Evolutionary conservation across 1,284 basidiomycete genomes (phyloP).

Genomic region (Volvariella surrecta): DNA sequence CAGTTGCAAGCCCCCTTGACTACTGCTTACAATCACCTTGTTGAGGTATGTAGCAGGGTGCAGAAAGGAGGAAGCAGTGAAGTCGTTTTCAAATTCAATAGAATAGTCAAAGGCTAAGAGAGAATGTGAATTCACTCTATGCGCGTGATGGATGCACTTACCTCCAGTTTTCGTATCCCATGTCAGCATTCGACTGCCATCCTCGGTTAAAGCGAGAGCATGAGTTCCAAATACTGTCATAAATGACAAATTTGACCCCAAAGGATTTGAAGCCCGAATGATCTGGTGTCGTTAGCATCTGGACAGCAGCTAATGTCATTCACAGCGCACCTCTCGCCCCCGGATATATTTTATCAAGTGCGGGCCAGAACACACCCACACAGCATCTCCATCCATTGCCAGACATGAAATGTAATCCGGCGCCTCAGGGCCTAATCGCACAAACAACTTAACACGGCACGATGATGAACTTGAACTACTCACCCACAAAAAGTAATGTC

Average conservation of each 20-base stretch:
- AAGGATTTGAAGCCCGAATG: conserved; percentile 49
- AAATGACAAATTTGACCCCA: conserved; percentile 48
- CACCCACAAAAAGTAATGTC: conserved; percentile 89
- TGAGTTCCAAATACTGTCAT: conserved; percentile 77
- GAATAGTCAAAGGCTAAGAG: conserved; percentile 45
- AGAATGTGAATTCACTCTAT: not conserved
- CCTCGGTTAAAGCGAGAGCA: conserved; percentile 72
- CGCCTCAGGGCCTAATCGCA: conserved; percentile 64
- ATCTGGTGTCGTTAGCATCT: conserved; percentile 28
- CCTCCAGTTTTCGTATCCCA: conserved; percentile 70
- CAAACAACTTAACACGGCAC: conserved; percentile 6
- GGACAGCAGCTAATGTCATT: conserved; percentile 4
- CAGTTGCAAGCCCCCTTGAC: conserved; percentile 79
- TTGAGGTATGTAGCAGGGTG: conserved; percentile 98
- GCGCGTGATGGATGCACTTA: conserved; percentile 17
- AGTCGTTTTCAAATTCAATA: conserved; percentile 70
- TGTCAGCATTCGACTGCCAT: conserved; percentile 72
- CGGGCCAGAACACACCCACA: conserved; percentile 75
- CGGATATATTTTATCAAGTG: conserved; percentile 74
- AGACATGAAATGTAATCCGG: conserved; percentile 69
- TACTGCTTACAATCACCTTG: conserved; percentile 85
- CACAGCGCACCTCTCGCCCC: conserved; percentile 72
- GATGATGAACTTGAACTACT: conserved; percentile 23
- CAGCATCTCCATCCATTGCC: conserved; percentile 78
- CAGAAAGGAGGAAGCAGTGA: conserved; percentile 77